Percentiles rank a stretch among this genome's conserved stretches.
phyloP scores from a whole-genome alignment of 2,329 filamentous ascomycete genomes.

The Metarhizium guizhouense region DNA sequence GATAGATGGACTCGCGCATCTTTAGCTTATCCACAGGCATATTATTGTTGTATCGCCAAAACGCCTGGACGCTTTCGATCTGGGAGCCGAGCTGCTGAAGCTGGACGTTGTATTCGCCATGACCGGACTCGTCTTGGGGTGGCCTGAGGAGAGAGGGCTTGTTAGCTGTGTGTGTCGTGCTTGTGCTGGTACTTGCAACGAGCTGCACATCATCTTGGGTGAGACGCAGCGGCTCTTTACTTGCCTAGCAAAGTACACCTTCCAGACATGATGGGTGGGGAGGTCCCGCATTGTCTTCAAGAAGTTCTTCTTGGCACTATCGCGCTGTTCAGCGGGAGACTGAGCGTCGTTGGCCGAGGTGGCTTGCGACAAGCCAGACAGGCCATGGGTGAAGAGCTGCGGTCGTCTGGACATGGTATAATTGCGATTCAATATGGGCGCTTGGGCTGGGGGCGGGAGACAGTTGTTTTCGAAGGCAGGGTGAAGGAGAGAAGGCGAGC shows the following conservation, averaged over 20 bases:
- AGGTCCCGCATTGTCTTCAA: conserved; percentile 63
- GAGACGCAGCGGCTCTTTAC: not conserved
- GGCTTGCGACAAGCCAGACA: conserved; percentile 53
- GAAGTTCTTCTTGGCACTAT: conserved; percentile 77
- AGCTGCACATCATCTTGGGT: no score
- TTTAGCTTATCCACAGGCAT: conserved; percentile 68
- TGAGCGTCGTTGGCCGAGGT: conserved; percentile 49
- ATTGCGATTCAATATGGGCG: not conserved
- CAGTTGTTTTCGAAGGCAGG: not conserved
- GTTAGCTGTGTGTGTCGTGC: not conserved
- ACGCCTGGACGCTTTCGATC: conserved; percentile 77
- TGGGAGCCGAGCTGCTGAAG: conserved; percentile 54
- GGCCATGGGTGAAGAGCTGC: conserved; percentile 51
- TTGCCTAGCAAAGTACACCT: conserved; percentile 58
- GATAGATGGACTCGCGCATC: conserved; percentile 68
- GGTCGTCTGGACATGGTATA: conserved; percentile 47
- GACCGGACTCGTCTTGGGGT: conserved; percentile 34
- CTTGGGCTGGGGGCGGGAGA: not conserved
- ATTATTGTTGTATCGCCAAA: conserved; percentile 77
- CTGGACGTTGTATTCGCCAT: conserved; percentile 40
- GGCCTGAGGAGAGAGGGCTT: conserved; percentile 13
- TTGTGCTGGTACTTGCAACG: not conserved
- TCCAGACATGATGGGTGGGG: conserved; percentile 73
- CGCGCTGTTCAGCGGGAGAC: conserved; percentile 64
- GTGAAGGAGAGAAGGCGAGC: not conserved